Conservation (phyloP, 352 stramenopile species). For the Globisporangium cystogenes region DNA sequence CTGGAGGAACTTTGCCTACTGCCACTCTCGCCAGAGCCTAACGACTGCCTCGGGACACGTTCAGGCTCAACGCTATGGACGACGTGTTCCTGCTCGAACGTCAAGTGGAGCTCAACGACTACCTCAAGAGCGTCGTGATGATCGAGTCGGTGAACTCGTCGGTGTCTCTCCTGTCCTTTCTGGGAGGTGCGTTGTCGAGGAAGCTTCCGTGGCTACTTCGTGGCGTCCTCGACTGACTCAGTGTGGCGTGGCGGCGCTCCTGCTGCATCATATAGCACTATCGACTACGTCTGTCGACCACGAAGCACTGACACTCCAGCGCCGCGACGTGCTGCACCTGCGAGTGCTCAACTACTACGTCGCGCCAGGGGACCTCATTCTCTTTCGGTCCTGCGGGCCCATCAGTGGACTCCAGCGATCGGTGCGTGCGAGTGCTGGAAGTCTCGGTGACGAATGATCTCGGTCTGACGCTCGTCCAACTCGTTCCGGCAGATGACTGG, state of each 20-base stretch:
- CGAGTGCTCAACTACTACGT: conserved; percentile 55
- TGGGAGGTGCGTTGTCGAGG: conserved; percentile 31
- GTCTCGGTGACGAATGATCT: too few species aligned
- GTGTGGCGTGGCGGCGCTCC: background rate
- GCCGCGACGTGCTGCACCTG: conserved; percentile 49
- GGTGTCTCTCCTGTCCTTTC: conserved; percentile 43
- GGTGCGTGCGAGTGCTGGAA: conserved; percentile 6
- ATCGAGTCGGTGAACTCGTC: conserved; percentile 32
- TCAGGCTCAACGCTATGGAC: conserved; percentile 29
- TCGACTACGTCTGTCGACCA: conserved; percentile 28
- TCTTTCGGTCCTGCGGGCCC: conserved; percentile 48
- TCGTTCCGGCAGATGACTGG: conserved; percentile 29
- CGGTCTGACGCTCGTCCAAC: background rate
- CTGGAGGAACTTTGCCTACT: background rate
- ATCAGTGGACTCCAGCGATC: conserved; percentile 45
- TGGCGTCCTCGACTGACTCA: background rate
- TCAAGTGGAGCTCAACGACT: conserved; percentile 32
- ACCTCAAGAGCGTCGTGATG: conserved; percentile 38
- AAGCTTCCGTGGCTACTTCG: too few species aligned
- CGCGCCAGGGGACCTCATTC: conserved; percentile 38
- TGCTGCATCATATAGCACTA: conserved; percentile 13
- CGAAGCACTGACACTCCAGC: conserved; percentile 19
- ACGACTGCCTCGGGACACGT: background rate
- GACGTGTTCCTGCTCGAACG: conserved; percentile 33
- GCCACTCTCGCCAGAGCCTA: background rate